Evolutionary conservation across 495 filamentous ascomycete species (phyloP).

Genomic region (Pseudoneurospora amorphoporcata): DNA sequence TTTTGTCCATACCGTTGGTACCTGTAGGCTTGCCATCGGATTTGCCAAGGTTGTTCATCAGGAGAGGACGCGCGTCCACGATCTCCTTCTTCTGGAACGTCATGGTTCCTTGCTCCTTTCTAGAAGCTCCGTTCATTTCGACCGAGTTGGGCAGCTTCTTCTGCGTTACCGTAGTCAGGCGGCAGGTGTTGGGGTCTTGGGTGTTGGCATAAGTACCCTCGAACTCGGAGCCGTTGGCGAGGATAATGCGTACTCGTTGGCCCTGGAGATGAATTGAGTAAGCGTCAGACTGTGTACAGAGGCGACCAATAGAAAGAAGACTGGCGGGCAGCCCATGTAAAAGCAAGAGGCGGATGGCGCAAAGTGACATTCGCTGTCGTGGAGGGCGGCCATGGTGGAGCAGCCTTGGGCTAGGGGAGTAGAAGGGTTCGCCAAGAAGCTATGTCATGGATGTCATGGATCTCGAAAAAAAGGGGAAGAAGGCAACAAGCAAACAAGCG

Average conservation of each 20-base stretch:
- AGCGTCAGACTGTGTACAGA: neutral
- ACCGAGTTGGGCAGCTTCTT: constrained; percentile 33
- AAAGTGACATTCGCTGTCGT: neutral
- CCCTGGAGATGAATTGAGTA: constrained; percentile 42
- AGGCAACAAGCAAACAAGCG: neutral
- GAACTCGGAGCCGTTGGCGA: constrained; percentile 62
- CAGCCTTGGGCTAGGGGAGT: neutral
- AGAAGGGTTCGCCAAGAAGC: neutral
- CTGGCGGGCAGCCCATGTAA: neutral
- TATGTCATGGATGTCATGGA: neutral
- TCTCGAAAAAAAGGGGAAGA: neutral
- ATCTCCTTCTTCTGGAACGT: constrained; percentile 72
- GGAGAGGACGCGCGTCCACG: constrained; percentile 47
- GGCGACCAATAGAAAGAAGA: neutral
- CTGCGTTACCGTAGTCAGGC: constrained; percentile 76
- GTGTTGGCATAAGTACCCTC: constrained; percentile 53
- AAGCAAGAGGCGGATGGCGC: neutral
- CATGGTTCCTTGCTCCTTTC: constrained; percentile 50
- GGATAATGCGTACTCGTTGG: constrained; percentile 52
- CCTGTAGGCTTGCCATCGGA: constrained; percentile 38
- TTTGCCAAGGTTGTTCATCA: constrained; percentile 36
- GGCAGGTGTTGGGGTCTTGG: constrained; percentile 50
- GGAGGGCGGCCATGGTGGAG: neutral
- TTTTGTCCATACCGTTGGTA: constrained; percentile 60
- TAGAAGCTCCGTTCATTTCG: constrained; percentile 34